Evolutionary conservation across 768 basidiomycete genomes (phyloP), one percentile per base, ranked within the genome.

Genomic region (Neoboletus brunneissimus): DNA sequence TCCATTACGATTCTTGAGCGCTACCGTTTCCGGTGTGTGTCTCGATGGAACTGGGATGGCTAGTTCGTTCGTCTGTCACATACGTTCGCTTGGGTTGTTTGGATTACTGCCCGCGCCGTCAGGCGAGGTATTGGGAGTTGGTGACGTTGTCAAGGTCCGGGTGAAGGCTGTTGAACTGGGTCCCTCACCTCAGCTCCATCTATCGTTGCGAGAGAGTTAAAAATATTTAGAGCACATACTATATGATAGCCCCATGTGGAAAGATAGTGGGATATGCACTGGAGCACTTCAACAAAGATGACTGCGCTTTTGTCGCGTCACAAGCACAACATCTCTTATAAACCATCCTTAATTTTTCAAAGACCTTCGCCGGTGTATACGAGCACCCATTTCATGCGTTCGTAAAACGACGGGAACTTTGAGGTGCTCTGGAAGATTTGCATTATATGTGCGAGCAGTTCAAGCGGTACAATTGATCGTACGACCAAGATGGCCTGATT

Each of bases 141-240:
- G 74, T 9, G 66, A 66, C 2, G 45, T 59, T 38, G 53, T 74
- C 35, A 56, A 63, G 11, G 65, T 75, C 37, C 57, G 47, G 20
- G 56, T 77, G 18, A 62, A 59, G 35, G 53, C 54, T 12, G 62
- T 77, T 42, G 62, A 67, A 43, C 46, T 73, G 25, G 74, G 75
- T 27, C 55, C 64, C 27, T 60, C 55, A n/a, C 69, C 73, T 25
- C 65, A 51, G 42, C 58, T 72, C 22, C 47, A 64, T 13, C 45
- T 73, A 13, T 59, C 61, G 3, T 51, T 55, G 11, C 58, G 58
- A 49, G 51, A 57, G 25, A 18, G 13, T 32, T 61, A 35, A 50
- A 25, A 5, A 41, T 2, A 25, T 4, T 37, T 27, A 41, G 53
- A 50, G n/a, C 8, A 18, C 45, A 34, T 18, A 10, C 15, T 34